phyloP scores from a whole-genome alignment of 202 grass and related monocot genomes.

The Carex sylvatica region DNA sequence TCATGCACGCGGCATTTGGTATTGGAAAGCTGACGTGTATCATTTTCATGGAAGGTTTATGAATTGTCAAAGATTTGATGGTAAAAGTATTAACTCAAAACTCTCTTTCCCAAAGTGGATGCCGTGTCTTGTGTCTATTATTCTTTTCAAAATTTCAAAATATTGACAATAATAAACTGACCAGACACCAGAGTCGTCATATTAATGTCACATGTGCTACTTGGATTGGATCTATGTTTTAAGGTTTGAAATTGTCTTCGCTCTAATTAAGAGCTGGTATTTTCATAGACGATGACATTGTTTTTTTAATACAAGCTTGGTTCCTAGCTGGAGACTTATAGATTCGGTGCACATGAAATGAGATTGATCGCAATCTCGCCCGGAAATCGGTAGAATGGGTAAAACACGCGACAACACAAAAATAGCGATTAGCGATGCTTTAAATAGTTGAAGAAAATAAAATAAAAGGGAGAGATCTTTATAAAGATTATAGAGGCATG shows the following conservation, averaged over 20 bases:
- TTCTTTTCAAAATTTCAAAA: not conserved
- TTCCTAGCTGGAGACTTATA: not conserved
- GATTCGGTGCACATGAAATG: not conserved
- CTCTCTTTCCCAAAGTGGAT: not conserved
- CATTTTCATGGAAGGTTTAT: constrained; percentile 16
- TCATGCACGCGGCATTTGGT: constrained; percentile 14
- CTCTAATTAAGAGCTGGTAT: not conserved
- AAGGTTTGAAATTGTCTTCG: not conserved
- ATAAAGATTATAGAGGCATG: too few relatives aligned
- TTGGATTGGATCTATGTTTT: not conserved
- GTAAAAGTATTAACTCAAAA: not conserved
- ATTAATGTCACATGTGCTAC: not conserved
- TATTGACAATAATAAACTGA: not conserved
- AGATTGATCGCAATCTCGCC: not conserved
- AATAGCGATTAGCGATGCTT: too few relatives aligned
- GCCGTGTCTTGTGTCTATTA: not conserved
- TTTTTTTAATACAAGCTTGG: not conserved
- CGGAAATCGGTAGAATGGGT: not conserved
- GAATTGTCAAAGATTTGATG: not conserved
- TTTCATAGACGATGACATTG: not conserved
- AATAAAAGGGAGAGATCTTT: too few relatives aligned
- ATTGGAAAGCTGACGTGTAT: constrained; percentile 19
- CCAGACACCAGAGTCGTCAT: not conserved
- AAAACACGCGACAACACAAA: not conserved
- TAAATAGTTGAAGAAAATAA: too few relatives aligned